A percentile compares a stretch with the other conserved stretches of the same genome.
Conservation (phyloP, 2,329 filamentous ascomycete species). For the Neofusicoccum ribis region DNA sequence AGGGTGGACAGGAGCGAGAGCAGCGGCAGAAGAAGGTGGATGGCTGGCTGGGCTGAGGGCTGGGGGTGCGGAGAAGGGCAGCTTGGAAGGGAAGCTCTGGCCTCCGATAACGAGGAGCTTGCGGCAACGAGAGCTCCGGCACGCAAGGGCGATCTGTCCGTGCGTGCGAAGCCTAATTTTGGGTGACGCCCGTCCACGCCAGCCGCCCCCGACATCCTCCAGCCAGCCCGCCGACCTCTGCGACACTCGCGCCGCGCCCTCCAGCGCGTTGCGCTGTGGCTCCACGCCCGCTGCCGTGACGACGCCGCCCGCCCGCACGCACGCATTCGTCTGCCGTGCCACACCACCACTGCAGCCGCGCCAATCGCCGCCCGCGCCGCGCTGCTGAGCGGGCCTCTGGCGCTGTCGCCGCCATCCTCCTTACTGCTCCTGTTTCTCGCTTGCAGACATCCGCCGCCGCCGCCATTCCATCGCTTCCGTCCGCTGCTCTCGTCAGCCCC, state of each 20-base stretch:
- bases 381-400: slow-evolving; percentile 8
- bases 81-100: slow-evolving; percentile 11
- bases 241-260: not conserved
- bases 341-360: slow-evolving; percentile 5
- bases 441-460: not conserved
- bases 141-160: slow-evolving; percentile 7
- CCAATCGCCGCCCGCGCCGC: not conserved
- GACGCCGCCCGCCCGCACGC: not conserved
- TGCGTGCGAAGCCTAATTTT: slow-evolving; percentile 6
- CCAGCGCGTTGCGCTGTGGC: not conserved
- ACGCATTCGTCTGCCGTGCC: not conserved
- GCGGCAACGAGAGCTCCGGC: slow-evolving; percentile 1
- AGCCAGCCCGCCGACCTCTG: not conserved
- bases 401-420: not conserved
- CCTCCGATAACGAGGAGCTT: slow-evolving; percentile 1
- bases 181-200: not conserved
- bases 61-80: slow-evolving; percentile 10
- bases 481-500: not conserved
- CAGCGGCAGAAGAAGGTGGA: not conserved
- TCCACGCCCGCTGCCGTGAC: not conserved
- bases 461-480: not conserved
- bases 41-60: not conserved
- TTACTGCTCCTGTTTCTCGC: slow-evolving; percentile 6
- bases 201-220: not conserved
- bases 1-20: not conserved